Percentiles rank a stretch among this genome's conserved stretches.
Evolutionary conservation across 2,329 filamentous ascomycete species (phyloP).

Genomic region (Colletotrichum cereale): DNA sequence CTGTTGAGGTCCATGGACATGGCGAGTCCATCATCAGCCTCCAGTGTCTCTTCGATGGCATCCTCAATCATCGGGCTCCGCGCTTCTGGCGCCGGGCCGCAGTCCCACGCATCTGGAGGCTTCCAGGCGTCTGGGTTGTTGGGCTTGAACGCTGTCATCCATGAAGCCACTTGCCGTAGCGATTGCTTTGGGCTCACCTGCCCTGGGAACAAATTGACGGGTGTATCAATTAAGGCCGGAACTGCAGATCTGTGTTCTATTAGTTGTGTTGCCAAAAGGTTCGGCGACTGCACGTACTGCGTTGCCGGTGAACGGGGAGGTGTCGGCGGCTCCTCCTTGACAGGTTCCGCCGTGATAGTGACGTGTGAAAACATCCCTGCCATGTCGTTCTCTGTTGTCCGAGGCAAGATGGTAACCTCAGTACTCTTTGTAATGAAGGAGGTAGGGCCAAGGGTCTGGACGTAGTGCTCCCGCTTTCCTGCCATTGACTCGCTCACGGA

Average conservation of each 20-base stretch:
- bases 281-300: slow-evolving; percentile 44
- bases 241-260: slow-evolving; percentile 3
- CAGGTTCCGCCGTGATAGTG: slow-evolving; percentile 51
- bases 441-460: slow-evolving; percentile 56
- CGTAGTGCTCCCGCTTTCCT: slow-evolving; percentile 48
- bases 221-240: slow-evolving; percentile 29
- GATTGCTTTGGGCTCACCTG: slow-evolving; percentile 24
- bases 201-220: slow-evolving; percentile 38
- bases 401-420: slow-evolving; percentile 52
- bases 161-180: slow-evolving; percentile 28
- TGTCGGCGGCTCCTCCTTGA: slow-evolving; percentile 46
- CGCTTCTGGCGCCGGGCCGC: slow-evolving; percentile 46
- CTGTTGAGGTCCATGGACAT: slow-evolving; percentile 45
- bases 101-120: slow-evolving; percentile 59
- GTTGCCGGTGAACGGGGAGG: slow-evolving; percentile 48
- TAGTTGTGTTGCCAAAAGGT: not conserved
- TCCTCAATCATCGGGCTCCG: slow-evolving; percentile 42
- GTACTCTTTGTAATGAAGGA: slow-evolving; percentile 59
- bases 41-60: slow-evolving; percentile 40
- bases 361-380: slow-evolving; percentile 53
- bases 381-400: slow-evolving; percentile 48
- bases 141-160: slow-evolving; percentile 46
- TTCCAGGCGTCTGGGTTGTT: slow-evolving; percentile 60
- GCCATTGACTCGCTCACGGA: slow-evolving; percentile 47
- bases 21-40: slow-evolving; percentile 43